Base-by-base conservation (phyloP, 257 asterid species). In the Solanum etuberosum region DNA sequence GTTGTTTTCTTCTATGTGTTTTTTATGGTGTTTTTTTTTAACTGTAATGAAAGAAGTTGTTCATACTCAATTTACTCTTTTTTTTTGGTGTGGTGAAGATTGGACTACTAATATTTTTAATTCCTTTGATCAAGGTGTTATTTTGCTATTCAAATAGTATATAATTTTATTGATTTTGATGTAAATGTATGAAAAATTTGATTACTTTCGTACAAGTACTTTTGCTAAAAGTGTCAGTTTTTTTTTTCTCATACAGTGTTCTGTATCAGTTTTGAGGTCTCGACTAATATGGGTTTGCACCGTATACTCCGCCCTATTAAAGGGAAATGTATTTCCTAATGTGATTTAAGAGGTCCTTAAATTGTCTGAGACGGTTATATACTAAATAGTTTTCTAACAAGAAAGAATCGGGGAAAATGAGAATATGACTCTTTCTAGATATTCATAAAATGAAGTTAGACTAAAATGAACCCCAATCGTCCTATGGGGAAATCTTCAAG, bases 291-390 rank as follows among this genome's bases (percentile, higher is more conserved):
- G 15, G 1, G 0, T 9, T 23, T 0, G 14, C 68, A 23, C 6
- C 0, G 6, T 23, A 10, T 59, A 59, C 15, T 59, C 0, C 1
- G 0, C 12, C 6, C 0, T 59, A 9, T 59, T 23, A 59, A 59
- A 23, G 29, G 67, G 1, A 21, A 21, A 59, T 51, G 0, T 54
- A 1, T 54, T 54, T 0, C 5, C 0, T 0, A 1, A 1, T 10
- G 1, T 54, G 10, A 0, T 59, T 23, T 59, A 59, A 9, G 13
- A 21, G 68, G 7, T 63, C 8, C 0, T 4, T 1, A 63, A 59
- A 59, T 59, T 59, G 15, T 23, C 0, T 0, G 0, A 10, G 32
- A 61, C 6, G 16, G 1, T 61, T 10, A 61, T 61, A 63, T 25
- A 63, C 4, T 63, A 10, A 25, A 61, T 0, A 2, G 3, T 63